A percentile compares a stretch with the other conserved stretches of the same genome.
These are phyloP conservation scores for Leishmania tropica DNA, from an alignment of 208 protist genomes.

Conservation along the genomic window DNA sequence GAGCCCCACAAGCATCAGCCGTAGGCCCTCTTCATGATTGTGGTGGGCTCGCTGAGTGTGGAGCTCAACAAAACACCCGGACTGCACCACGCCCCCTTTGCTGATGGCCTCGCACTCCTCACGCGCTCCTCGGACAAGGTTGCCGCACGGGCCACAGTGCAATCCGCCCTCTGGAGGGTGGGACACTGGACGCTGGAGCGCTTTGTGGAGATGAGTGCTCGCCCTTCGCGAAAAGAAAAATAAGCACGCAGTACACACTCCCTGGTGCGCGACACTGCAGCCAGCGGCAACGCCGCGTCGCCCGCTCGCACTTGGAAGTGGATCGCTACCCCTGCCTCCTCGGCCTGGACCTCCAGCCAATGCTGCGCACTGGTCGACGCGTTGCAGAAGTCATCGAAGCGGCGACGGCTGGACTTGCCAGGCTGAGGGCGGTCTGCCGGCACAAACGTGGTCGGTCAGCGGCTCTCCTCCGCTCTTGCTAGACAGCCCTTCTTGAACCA, in stretches of 20 bases:
- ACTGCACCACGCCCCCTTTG: not conserved
- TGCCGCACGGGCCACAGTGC: not conserved
- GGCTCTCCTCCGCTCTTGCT: not conserved
- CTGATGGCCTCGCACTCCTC: not conserved
- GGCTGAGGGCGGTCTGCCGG: not conserved
- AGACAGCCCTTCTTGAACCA: not conserved
- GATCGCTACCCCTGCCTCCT: not conserved
- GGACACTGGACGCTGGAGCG: not conserved
- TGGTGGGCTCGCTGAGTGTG: not conserved
- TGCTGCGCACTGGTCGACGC: not conserved
- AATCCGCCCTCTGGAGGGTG: not conserved
- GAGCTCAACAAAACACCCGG: not conserved
- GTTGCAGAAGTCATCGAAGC: not conserved
- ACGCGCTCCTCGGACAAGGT: not conserved
- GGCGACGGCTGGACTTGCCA: not conserved
- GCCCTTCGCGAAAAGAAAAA: not conserved
- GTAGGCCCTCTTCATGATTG: not conserved
- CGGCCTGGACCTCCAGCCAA: not conserved
- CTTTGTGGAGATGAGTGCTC: not conserved
- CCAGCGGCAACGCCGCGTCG: not conserved
- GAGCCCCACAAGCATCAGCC: not conserved
- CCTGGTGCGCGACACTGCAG: not conserved
- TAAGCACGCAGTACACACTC: not conserved
- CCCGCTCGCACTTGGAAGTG: not conserved
- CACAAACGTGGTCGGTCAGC: not conserved